Percentiles rank a stretch among this genome's conserved stretches.
Evolutionary conservation across 371 early-diverging fungal species (phyloP).

Genomic region (Rhizopus arrhizus): DNA sequence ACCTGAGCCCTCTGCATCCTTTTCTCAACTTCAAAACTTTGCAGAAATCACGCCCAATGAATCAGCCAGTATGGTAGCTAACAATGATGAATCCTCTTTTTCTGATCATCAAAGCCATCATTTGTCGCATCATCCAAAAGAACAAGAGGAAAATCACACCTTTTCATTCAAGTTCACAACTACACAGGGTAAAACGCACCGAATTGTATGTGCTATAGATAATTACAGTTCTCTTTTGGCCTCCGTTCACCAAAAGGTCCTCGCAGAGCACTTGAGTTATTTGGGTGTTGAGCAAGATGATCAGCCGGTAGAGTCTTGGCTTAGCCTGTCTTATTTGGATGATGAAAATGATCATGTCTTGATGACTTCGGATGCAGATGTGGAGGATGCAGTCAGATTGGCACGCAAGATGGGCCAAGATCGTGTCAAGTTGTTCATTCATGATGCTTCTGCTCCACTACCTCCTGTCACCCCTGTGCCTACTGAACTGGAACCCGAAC

Average conservation of each 20-base stretch:
- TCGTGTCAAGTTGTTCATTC: slow-evolving; percentile 76
- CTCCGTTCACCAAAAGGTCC: slow-evolving; percentile 41
- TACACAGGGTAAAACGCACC: slow-evolving; percentile 38
- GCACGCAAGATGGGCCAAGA: slow-evolving; percentile 76
- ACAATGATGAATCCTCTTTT: slow-evolving; percentile 48
- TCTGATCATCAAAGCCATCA: slow-evolving; percentile 40
- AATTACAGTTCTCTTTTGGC: slow-evolving; percentile 34
- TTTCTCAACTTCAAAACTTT: slow-evolving; percentile 38
- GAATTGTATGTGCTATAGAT: slow-evolving; percentile 31
- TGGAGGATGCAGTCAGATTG: slow-evolving; percentile 80
- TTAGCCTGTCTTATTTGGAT: slow-evolving; percentile 81
- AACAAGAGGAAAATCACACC: slow-evolving; percentile 9
- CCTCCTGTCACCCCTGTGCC: slow-evolving; percentile 4
- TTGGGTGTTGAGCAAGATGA: slow-evolving; percentile 11
- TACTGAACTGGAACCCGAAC: neutral
- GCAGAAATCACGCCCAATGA: slow-evolving; percentile 55
- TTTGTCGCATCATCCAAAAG: slow-evolving; percentile 1
- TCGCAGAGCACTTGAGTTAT: slow-evolving; percentile 37
- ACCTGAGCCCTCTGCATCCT: slow-evolving; percentile 45
- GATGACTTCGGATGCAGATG: slow-evolving; percentile 76
- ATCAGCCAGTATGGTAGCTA: slow-evolving; percentile 52
- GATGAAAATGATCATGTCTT: slow-evolving; percentile 89
- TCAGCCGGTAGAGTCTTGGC: slow-evolving; percentile 35
- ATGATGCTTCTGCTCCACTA: slow-evolving; percentile 36
- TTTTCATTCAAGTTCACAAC: slow-evolving; percentile 49